Evolutionary conservation across 2,329 filamentous ascomycete genomes (phyloP), one percentile per base, ranked within the genome.

Genomic region (Colletotrichum sp.): DNA sequence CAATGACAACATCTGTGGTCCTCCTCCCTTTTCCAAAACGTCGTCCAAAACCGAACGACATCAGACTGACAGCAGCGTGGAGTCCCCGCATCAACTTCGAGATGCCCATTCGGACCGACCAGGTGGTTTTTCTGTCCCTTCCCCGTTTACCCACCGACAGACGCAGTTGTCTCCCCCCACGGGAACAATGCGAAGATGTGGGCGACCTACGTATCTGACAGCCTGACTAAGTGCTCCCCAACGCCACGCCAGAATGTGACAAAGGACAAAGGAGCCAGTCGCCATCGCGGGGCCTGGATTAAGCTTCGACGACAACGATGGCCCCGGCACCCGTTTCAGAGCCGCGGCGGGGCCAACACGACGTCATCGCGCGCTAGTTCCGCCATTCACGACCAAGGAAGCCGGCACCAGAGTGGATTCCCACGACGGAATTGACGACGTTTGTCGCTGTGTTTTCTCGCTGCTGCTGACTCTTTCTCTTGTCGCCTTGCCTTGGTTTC

Each of bases 241-340:
- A 49, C 16, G 57, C 26, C 57, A 30, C 57, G 57, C 57, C 24
- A 60, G 57, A 30, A 13, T 10, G 57, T 26, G 28, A 60, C 39
- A 44, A 44, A 44, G 39, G 16, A 44, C 36, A 8, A 39, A 39
- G 36, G 32, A 36, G 36, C 39, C 39, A 44, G 39, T 44, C 39
- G 39, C 39, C 39, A 44, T 44, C 39, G 39, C 8, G 39, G 39
- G 39, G 36, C 36, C 36, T 18, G 21, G 70, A 60, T 73, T 68
- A 75, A 75, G 69, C 73, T 72, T 72, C 63, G 63, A 49, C 73
- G 15, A 72, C 39, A n/a, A 28, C 73, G 39, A 18, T 62, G 69
- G 32, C 44, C 69, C 73, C 69, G 57, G 69, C 39, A 36, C 63
- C 55, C 69, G 73, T 76, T 76, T 72, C 73, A 76, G 36, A 72